Evolutionary conservation across 2,329 filamentous ascomycete species (phyloP).

Genomic region (Blastomyces parvus): DNA sequence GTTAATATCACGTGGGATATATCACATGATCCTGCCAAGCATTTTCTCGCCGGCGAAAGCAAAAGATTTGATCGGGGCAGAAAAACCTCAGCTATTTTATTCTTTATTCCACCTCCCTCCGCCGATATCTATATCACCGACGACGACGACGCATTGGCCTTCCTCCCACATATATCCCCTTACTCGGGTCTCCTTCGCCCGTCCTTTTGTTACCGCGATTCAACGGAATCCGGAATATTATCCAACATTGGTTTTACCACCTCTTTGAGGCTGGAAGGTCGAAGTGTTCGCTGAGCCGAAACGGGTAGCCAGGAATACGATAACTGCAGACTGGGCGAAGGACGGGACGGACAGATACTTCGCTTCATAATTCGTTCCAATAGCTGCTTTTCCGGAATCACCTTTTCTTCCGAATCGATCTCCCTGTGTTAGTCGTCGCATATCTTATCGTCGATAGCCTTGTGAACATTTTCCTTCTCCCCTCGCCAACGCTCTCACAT

Average conservation of each 20-base stretch:
- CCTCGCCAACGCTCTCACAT: not conserved
- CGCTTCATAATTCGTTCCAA: not conserved
- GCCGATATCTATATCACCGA: not conserved
- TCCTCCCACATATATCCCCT: not conserved
- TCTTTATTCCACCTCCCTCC: too few species aligned
- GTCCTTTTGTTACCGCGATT: not conserved
- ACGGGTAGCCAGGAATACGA: not conserved
- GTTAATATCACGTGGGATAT: too few species aligned
- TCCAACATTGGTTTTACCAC: not conserved
- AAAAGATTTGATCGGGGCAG: too few species aligned
- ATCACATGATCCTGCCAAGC: too few species aligned
- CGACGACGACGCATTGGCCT: conserved; percentile 2
- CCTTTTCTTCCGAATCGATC: not conserved
- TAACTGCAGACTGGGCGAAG: not conserved
- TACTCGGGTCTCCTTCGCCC: not conserved
- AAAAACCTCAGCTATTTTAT: too few species aligned
- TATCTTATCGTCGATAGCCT: not conserved
- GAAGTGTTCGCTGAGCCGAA: not conserved
- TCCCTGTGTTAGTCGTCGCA: not conserved
- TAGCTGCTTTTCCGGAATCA: not conserved
- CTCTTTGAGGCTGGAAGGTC: not conserved
- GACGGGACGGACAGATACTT: not conserved
- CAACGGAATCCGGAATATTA: not conserved
- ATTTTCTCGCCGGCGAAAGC: too few species aligned
- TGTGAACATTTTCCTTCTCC: not conserved